Evolutionary conservation across 805 yeast species (phyloP), one percentile per base, ranked within the genome.

Genomic region (Cyberlindnera xishuangbannaensis): DNA sequence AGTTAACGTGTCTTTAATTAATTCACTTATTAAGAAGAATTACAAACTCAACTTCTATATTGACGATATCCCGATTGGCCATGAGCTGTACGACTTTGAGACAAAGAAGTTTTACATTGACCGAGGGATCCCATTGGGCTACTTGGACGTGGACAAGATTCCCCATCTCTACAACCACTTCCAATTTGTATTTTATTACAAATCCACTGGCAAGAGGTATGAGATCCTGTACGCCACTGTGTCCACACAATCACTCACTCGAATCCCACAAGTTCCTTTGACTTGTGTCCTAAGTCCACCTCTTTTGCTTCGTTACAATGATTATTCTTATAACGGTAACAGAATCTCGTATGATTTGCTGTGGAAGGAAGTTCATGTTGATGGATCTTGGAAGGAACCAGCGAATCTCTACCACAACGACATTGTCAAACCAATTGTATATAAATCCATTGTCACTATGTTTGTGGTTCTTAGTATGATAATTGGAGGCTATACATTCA

Each of bases 161-260:
- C 55, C 58, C 4, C 60, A 55, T 32, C 14, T 45, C 6, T 55
- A 38, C 36, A 55, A 55, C 38, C 60, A 55, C 38, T 55, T 55
- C 48, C 55, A 55, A 30, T 49, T 55, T 17, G 39, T 45, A 16
- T 39, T 55, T 22, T 46, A 50, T 15, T 55, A 53, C 28, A 41
- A 41, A 14, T 30, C 44, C 6, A 13, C 38, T 12, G 57, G 54
- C 2, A 18, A 41, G 16, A 45, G 45, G 6, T 50, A 43, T 31
- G 49, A 51, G 19, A 34, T 55, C 10, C 25, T 51, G n/a, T 51
- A 53, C 19, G 42, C 48, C 1, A 48, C 57, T 5, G 47, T 55
- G 7, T 39, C 51, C 5, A 41, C 50, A 4, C 47, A 51, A 15
- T 51, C 58, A 1, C 19, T 50, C 18, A 40, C 52, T 7, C 44